Base-by-base conservation (phyloP, 2,329 filamentous ascomycete genomes). In the Colletotrichum sidae region DNA sequence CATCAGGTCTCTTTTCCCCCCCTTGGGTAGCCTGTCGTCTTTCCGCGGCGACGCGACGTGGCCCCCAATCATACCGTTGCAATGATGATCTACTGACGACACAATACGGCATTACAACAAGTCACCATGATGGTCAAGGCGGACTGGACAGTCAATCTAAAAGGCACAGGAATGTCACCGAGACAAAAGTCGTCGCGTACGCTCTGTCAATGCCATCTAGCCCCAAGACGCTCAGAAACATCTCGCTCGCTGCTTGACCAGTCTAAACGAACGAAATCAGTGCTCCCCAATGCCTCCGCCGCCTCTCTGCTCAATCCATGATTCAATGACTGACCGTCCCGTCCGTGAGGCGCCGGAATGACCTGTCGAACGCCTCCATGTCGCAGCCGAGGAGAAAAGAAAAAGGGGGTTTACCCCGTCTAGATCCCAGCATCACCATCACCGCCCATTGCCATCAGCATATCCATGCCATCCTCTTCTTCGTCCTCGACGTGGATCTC, bases 301-400 rank as follows among this genome's bases (percentile, higher is more conserved):
- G n/a, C 12, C 41, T 34, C 12, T 38, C 15, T 10, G 11, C 50
- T 25, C 25, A 25, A 7, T 55, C 38, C 34, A 39, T 62, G 58
- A 62, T 55, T 51, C 25, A 53, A 65, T 15, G 34, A 56, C 37
- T 37, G 51, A 35, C 44, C 15, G 42, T n/a, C 9, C 25, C 25
- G n/a, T n/a, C n/a, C 10, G n/a, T 17, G 49, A 41, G 12, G 15
- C 13, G 47, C 39, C 46, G 45, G 41, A 53, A 52, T 56, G 62
- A 65, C 62, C 46, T 65, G 52, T 65, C 58, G 35, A 62, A 56
- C 58, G 62, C 62, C 62, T 25, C 25, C 25, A n/a, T 65, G 62
- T 62, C 58, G 62, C 62, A 65, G 52, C 52, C 25, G 25, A 25
- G 25, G 25, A 55, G 46, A 52, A 56, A 62, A 61, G 59, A 41